Percentiles rank a stretch among this genome's conserved stretches.
Evolutionary conservation across 208 protist genomes (phyloP).

Genomic region (Leishmania turanica): DNA sequence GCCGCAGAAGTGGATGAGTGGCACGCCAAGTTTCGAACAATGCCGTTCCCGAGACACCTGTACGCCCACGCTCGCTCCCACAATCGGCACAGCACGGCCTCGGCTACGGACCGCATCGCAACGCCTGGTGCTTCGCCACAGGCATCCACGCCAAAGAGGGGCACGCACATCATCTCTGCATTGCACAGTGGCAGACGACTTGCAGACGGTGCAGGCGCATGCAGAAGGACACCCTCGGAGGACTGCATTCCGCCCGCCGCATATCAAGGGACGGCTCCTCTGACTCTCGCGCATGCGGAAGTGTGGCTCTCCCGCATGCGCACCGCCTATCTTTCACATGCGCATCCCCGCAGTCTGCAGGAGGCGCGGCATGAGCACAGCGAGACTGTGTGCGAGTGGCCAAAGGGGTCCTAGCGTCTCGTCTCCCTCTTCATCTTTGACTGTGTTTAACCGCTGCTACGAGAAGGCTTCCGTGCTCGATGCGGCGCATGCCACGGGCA

Average conservation of each 20-base stretch:
- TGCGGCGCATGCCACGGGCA: neutral
- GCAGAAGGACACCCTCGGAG: neutral
- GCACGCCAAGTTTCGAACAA: neutral
- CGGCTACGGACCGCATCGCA: no score
- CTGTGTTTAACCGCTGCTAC: neutral
- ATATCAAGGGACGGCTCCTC: neutral
- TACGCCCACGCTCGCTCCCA: neutral
- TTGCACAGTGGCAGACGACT: neutral
- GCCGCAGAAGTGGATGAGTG: neutral
- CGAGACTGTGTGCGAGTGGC: neutral
- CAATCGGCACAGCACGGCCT: neutral
- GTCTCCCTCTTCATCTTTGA: neutral
- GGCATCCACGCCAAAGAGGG: neutral
- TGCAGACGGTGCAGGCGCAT: neutral
- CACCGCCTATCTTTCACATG: neutral
- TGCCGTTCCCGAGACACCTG: conserved; percentile 5
- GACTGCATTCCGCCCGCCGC: neutral
- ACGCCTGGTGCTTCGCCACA: no score
- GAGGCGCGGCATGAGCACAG: neutral
- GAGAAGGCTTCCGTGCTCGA: neutral
- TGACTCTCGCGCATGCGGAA: neutral
- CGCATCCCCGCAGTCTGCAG: neutral
- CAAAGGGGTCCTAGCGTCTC: neutral
- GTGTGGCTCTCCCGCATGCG: conserved; percentile 1
- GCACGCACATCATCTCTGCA: neutral